Evolutionary conservation across 75 land plant genomes (phyloP).

Genomic region (Cryptomeria japonica): DNA sequence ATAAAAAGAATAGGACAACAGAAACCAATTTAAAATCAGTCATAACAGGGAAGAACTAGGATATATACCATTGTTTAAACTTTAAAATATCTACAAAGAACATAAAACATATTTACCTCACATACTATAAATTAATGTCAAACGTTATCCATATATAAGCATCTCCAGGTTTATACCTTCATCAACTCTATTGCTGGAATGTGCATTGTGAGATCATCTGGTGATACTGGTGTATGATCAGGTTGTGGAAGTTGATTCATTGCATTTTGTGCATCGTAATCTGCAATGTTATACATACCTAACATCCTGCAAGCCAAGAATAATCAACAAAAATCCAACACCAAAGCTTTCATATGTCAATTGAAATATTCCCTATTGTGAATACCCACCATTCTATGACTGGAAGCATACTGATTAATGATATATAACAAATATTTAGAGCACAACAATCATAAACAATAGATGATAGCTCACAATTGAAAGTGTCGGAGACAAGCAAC

Average conservation of each 20-base stretch:
- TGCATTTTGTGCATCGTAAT: slow-evolving; percentile 65
- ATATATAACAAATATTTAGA: background rate
- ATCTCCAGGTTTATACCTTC: slow-evolving; percentile 53
- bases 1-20: background rate
- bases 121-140: background rate
- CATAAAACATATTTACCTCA: background rate
- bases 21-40: background rate
- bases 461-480: slow-evolving; percentile 57
- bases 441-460: background rate
- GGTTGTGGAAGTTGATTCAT: slow-evolving; percentile 27
- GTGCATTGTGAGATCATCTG: slow-evolving; percentile 32
- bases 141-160: background rate
- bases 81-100: background rate
- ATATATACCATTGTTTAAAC: background rate
- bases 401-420: background rate
- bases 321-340: background rate
- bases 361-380: background rate
- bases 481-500: slow-evolving; percentile 93
- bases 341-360: background rate
- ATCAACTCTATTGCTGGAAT: slow-evolving; percentile 76
- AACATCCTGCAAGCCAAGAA: slow-evolving; percentile 64
- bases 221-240: slow-evolving; percentile 11
- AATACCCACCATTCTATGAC: background rate
- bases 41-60: background rate
- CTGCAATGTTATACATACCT: slow-evolving; percentile 70